phyloP scores from a whole-genome alignment of 768 basidiomycete genomes.

The Tephrocybe rancida region DNA sequence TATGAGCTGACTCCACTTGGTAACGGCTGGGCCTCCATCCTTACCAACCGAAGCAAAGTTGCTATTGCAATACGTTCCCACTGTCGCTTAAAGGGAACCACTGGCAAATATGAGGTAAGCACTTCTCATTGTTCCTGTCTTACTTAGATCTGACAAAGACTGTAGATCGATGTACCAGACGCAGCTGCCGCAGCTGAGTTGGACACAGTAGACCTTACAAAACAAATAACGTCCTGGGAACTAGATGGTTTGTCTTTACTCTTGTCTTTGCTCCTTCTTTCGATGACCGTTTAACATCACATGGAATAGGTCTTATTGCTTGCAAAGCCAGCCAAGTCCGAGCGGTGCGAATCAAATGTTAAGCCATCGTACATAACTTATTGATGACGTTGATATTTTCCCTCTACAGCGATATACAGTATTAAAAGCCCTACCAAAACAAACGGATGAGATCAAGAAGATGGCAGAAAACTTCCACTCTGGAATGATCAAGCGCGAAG shows the following conservation, averaged over 20 bases:
- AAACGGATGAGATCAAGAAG: constrained; percentile 7
- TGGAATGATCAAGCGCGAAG: constrained; percentile 16
- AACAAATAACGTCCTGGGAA: constrained; percentile 16
- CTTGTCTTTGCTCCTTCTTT: not conserved
- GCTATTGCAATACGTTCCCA: constrained; percentile 20
- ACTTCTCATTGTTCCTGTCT: not conserved
- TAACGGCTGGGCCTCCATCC: constrained; percentile 28
- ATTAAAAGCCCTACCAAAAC: constrained; percentile 10
- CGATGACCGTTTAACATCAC: not conserved
- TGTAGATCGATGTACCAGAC: constrained; percentile 11
- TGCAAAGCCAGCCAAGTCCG: constrained; percentile 17
- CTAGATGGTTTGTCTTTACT: constrained; percentile 7
- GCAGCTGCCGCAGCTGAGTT: constrained; percentile 7
- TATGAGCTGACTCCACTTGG: constrained; percentile 38
- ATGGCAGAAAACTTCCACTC: constrained; percentile 8
- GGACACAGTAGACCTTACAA: constrained; percentile 10
- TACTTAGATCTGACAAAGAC: not conserved
- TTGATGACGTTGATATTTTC: not conserved
- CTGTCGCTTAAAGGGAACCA: constrained; percentile 10
- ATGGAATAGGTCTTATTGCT: constrained; percentile 5
- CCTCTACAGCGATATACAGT: constrained; percentile 12
- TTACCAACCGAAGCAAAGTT: constrained; percentile 29
- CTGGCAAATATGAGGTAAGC: constrained; percentile 15
- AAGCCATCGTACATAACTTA: not conserved
- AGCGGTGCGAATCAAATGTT: constrained; percentile 4